Evolutionary conservation across 345 rosid species (phyloP).

Genomic region (Dipteronia dyeriana): DNA sequence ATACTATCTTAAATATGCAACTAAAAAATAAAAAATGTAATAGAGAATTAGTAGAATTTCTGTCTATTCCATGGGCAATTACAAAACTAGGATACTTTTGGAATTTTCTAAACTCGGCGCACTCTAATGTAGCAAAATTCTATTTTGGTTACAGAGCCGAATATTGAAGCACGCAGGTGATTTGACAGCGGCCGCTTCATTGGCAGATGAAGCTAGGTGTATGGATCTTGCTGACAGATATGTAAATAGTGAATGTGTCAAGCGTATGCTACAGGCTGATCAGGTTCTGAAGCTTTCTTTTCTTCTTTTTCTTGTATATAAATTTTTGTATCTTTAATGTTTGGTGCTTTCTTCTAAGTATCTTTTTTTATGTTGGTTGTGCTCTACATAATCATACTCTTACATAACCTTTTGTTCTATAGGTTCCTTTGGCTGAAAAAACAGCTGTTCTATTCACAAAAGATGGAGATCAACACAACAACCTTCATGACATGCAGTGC

Average conservation of each 20-base stretch:
- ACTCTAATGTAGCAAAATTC: neutral
- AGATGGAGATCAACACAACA: slow-evolving; percentile 98
- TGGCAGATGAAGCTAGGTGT: slow-evolving; percentile 99
- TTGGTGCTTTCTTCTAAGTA: neutral
- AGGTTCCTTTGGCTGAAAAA: slow-evolving; percentile 95
- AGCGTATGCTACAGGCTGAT: slow-evolving; percentile 98
- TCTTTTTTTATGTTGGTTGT: neutral
- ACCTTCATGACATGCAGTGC: slow-evolving; percentile 99
- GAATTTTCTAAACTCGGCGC: neutral
- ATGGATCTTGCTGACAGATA: slow-evolving; percentile 99
- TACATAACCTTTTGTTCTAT: slow-evolving; percentile 17
- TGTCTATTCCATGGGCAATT: neutral
- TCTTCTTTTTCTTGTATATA: neutral
- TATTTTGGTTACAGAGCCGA: slow-evolving; percentile 67
- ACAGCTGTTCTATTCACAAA: slow-evolving; percentile 92
- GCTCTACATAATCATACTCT: slow-evolving; percentile 10
- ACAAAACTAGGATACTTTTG: slow-evolving; percentile 1
- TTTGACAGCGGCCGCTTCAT: slow-evolving; percentile 80
- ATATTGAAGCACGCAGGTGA: slow-evolving; percentile 99
- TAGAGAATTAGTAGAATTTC: neutral
- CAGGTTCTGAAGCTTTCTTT: slow-evolving; percentile 58
- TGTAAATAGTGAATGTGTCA: slow-evolving; percentile 92
- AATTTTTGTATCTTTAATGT: neutral
- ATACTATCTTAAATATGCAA: neutral
- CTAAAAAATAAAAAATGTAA: neutral